These are phyloP conservation scores for Phyllosticta citrichinensis DNA, from an alignment of 2,329 filamentous ascomycete species.

Conservation along the genomic window DNA sequence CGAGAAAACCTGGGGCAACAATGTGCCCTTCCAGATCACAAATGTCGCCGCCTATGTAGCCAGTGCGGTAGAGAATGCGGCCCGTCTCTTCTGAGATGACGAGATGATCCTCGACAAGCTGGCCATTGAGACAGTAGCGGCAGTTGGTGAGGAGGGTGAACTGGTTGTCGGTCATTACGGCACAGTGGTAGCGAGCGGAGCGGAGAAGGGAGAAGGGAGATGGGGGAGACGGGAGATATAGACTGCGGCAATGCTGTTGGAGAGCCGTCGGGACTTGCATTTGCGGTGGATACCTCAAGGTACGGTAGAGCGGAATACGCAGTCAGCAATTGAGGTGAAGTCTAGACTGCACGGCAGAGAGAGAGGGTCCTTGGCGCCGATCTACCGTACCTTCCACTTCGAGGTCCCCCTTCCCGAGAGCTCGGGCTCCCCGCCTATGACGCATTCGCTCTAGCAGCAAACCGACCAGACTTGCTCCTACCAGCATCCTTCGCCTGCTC, in stretches of 20 bases:
- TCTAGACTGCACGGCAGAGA: background rate
- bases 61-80: slow-evolving; percentile 31
- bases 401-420: background rate
- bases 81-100: slow-evolving; percentile 37
- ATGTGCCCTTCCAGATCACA: slow-evolving; percentile 41
- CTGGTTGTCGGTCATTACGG: slow-evolving; percentile 29
- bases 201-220: background rate
- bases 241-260: background rate
- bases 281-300: background rate
- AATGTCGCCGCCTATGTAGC: slow-evolving; percentile 34
- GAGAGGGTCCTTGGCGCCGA: background rate
- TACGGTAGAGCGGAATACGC: background rate
- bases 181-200: background rate
- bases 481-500: background rate
- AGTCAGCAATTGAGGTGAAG: background rate
- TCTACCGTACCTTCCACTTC: no score
- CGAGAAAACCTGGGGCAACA: slow-evolving; percentile 45
- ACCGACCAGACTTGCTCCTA: background rate
- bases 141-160: slow-evolving; percentile 39
- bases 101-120: slow-evolving; percentile 34
- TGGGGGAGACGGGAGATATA: background rate
- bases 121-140: slow-evolving; percentile 34
- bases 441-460: background rate
- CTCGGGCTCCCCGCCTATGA: background rate
- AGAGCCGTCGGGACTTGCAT: background rate